Conservation (phyloP, 2,329 filamentous ascomycete genomes). For the Sordariomycetes sp. region DNA sequence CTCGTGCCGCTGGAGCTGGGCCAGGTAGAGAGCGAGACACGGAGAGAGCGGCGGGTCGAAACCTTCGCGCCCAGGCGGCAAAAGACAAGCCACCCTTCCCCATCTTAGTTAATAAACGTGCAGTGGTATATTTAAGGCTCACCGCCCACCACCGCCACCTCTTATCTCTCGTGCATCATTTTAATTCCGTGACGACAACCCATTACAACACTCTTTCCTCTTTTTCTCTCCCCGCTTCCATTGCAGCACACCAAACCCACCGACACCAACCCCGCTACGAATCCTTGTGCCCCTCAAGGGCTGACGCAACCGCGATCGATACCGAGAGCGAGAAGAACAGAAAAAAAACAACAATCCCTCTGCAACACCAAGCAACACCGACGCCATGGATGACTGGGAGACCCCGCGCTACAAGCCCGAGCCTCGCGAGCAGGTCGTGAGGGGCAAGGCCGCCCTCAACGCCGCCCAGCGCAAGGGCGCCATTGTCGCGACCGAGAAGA, state of each 20-base stretch:
- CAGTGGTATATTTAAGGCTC: not conserved
- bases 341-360: not conserved
- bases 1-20: not conserved
- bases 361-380: constrained; percentile 14
- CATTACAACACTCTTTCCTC: not conserved
- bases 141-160: not conserved
- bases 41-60: not conserved
- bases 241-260: not conserved
- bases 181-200: not conserved
- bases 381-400: constrained; percentile 75
- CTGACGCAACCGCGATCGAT: no score
- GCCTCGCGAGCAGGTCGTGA: constrained; percentile 77
- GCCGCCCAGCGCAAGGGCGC: constrained; percentile 75
- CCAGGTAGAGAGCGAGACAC: no score
- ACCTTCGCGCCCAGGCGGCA: not conserved
- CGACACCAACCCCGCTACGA: not conserved
- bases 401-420: constrained; percentile 73
- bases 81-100: not conserved
- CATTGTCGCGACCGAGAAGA: constrained; percentile 85
- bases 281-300: not conserved
- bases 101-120: not conserved
- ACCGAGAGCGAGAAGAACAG: no score
- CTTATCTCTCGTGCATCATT: not conserved
- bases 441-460: constrained; percentile 74
- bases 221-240: not conserved